Evolutionary conservation across 2,329 filamentous ascomycete species (phyloP).

Genomic region (Colletotrichum siamense): DNA sequence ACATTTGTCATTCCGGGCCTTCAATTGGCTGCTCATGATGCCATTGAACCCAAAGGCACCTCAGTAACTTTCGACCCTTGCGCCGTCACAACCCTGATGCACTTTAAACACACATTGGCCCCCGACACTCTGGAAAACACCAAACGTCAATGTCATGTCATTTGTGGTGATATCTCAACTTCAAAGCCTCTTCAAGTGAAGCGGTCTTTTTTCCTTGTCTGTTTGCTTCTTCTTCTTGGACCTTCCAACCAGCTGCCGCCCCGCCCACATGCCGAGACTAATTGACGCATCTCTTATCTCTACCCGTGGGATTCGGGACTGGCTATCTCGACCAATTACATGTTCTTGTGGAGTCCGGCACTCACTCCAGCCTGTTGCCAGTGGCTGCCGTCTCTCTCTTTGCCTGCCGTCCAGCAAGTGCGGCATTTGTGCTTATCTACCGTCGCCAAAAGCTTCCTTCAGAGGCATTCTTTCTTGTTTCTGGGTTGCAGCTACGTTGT

Average conservation of each 20-base stretch:
- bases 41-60: not conserved
- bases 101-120: not conserved
- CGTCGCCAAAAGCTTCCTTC: not conserved
- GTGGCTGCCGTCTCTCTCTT: not conserved
- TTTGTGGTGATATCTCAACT: not conserved
- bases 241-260: not conserved
- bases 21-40: constrained; percentile 15
- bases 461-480: not conserved
- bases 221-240: not conserved
- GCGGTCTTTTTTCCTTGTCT: not conserved
- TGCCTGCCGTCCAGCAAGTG: not conserved
- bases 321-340: constrained; percentile 12
- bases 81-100: not conserved
- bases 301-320: not conserved
- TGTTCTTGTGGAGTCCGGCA: not conserved
- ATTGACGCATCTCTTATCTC: constrained; percentile 11
- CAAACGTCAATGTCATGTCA: not conserved
- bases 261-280: constrained; percentile 12
- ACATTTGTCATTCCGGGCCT: constrained; percentile 6
- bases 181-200: not conserved
- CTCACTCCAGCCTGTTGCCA: not conserved
- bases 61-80: not conserved
- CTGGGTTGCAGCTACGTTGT: not conserved
- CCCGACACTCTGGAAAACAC: not conserved
- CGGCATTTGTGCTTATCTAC: constrained; percentile 20